These are phyloP conservation scores for Leucocoprinus gongylophorus DNA, from an alignment of 1,284 basidiomycete species.

Conservation along the genomic window DNA sequence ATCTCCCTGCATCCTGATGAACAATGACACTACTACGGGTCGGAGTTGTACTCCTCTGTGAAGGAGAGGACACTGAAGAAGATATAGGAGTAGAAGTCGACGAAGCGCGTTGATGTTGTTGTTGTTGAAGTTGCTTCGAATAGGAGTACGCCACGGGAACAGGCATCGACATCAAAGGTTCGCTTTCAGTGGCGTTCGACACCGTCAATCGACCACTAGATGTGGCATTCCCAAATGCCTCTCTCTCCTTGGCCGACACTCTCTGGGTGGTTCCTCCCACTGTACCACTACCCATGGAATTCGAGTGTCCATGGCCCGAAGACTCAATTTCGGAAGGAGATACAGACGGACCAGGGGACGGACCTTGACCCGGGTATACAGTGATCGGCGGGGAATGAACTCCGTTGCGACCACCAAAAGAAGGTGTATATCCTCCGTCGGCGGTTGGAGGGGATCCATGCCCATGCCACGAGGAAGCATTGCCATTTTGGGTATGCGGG, in stretches of 20 bases:
- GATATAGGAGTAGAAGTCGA: neutral
- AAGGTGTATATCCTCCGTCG: conserved; percentile 5
- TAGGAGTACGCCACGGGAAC: neutral
- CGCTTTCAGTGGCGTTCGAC: neutral
- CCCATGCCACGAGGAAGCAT: neutral
- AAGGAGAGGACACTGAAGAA: neutral
- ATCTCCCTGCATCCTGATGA: conserved; percentile 13
- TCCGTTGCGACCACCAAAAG: neutral
- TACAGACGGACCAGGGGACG: conserved; percentile 8
- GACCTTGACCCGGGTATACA: conserved; percentile 1
- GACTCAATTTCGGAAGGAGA: conserved; percentile 5
- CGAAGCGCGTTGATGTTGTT: neutral
- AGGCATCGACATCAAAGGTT: neutral
- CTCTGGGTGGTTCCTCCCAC: neutral
- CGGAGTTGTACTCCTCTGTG: neutral
- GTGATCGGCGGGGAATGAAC: neutral
- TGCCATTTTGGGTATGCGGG: neutral
- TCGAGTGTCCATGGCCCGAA: neutral
- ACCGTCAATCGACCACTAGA: conserved; percentile 8
- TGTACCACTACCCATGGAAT: neutral
- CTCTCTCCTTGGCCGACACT: conserved; percentile 1
- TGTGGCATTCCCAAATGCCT: neutral
- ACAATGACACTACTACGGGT: neutral
- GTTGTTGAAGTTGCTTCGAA: neutral
- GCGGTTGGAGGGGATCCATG: neutral